These are phyloP conservation scores for Saccharomycopsis fodiens DNA, from an alignment of 805 yeast genomes.

Conservation along the genomic window DNA sequence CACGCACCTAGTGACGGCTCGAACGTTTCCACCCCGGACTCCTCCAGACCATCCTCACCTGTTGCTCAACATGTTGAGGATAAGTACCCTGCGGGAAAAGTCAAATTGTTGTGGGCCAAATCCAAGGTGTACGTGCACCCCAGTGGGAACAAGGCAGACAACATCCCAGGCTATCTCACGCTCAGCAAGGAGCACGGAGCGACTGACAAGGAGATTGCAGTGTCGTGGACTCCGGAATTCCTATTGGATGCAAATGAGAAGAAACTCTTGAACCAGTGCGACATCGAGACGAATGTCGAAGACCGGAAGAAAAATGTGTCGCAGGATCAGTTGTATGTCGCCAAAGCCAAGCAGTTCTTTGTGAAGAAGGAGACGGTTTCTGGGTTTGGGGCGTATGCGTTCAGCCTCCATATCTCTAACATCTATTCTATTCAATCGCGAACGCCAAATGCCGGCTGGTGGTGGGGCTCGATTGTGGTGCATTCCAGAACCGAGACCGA, in stretches of 20 bases:
- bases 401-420: conserved; percentile 50
- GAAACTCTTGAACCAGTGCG: conserved; percentile 31
- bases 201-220: conserved; percentile 45
- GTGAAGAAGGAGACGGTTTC: conserved; percentile 10
- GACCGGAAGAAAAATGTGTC: not conserved
- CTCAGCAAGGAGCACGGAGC: conserved; percentile 48
- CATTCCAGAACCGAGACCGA: conserved; percentile 43
- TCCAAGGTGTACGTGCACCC: conserved; percentile 83
- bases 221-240: conserved; percentile 66
- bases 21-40: conserved; percentile 5
- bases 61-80: not conserved
- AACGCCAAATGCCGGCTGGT: conserved; percentile 78
- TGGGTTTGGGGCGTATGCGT: conserved; percentile 47
- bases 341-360: conserved; percentile 1
- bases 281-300: conserved; percentile 17
- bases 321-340: conserved; percentile 2
- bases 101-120: conserved; percentile 36
- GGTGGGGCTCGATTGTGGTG: conserved; percentile 83
- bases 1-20: not conserved
- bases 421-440: conserved; percentile 78
- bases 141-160: conserved; percentile 61
- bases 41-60: conserved; percentile 2
- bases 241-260: conserved; percentile 27
- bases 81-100: conserved; percentile 21
- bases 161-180: conserved; percentile 69